These are phyloP conservation scores for Claviceps quebecensis DNA, from an alignment of 2,329 filamentous ascomycete genomes.

Conservation along the genomic window DNA sequence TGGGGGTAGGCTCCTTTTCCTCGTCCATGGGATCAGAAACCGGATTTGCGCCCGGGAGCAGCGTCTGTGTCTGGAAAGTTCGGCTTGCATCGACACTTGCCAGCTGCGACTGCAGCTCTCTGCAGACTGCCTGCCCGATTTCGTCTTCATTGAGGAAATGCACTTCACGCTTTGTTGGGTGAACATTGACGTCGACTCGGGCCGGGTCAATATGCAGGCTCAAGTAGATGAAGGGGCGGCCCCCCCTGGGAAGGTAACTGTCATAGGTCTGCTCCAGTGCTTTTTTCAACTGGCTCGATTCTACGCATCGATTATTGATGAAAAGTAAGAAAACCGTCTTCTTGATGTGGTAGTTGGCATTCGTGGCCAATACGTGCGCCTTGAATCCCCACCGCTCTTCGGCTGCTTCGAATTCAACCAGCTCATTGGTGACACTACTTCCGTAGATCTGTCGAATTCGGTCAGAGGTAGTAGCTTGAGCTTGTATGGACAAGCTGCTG, in stretches of 20 bases:
- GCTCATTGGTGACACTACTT: conserved; percentile 69
- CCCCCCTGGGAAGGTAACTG: conserved; percentile 78
- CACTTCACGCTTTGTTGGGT: conserved; percentile 92
- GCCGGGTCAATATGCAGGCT: conserved; percentile 85
- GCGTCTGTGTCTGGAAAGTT: conserved; percentile 84
- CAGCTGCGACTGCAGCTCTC: conserved; percentile 61
- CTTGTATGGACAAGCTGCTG: conserved; percentile 65
- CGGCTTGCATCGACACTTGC: conserved; percentile 85
- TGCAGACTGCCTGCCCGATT: conserved; percentile 76
- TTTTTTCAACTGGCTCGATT: conserved; percentile 78
- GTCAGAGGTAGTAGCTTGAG: conserved; percentile 58
- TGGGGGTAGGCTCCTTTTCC: conserved; percentile 16
- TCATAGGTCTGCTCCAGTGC: conserved; percentile 83
- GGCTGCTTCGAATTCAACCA: conserved; percentile 59
- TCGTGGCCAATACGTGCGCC: conserved; percentile 69
- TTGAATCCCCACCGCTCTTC: conserved; percentile 75
- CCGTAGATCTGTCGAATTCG: conserved; percentile 86
- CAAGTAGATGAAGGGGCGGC: conserved; percentile 87
- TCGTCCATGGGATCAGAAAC: conserved; percentile 15
- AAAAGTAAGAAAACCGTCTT: conserved; percentile 79
- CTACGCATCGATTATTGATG: conserved; percentile 91
- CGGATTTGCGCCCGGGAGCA: conserved; percentile 53
- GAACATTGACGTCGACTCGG: conserved; percentile 91
- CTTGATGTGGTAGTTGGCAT: conserved; percentile 90
- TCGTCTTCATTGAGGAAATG: conserved; percentile 97